Base-by-base conservation (phyloP, 257 asterid genomes). In the Forsythia suspensa region DNA sequence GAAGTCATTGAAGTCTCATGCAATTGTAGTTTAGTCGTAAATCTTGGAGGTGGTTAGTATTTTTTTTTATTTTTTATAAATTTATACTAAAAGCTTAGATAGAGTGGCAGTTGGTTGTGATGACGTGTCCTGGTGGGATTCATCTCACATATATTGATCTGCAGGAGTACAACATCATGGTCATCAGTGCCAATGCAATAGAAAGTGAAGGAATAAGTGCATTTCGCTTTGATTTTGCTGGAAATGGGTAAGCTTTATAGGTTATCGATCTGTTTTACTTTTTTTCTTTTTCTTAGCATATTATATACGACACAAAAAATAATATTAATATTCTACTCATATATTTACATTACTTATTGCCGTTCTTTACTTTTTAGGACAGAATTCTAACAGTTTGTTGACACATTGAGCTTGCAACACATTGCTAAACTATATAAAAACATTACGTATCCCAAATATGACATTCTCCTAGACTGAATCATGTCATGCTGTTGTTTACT, bases 211-310 rank as follows among this genome's bases (percentile, higher is more conserved):
- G 89, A 85, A 87, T 85, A 34, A 80, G 84, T 74, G 82, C 69
- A 61, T 61, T 61, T 61, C 38, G 69, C 69, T 85, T 87, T 74
- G 91, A 87, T 81, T 87, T 87, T 83, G 70, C 91, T 73, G 91
- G 91, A 83, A 85, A 85, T 72, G 89, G 91, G 91, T 85, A 81
- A 74, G 81, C 78, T 61, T 4, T 21, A 20, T 11, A 7, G 69
- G 39, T 16, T 61, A 61, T 61, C 9, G 16, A 61, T 8, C 11
- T 61, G 4, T 24, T 61, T 10, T 61, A 8, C n/a, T 29, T 29
- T 29, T 29, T 29, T 29, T 29, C 34, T 29, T 29, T 24, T 29
- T 24, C 2, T 21, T 16, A 21, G 21, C 16, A 61, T 61, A 21
- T 10, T 21, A 57, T 29, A 21, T 61, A 3, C 8, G 16, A 55